Conservation (phyloP, 192 early-diverging fungal genomes). For the Coemansia sp. region DNA sequence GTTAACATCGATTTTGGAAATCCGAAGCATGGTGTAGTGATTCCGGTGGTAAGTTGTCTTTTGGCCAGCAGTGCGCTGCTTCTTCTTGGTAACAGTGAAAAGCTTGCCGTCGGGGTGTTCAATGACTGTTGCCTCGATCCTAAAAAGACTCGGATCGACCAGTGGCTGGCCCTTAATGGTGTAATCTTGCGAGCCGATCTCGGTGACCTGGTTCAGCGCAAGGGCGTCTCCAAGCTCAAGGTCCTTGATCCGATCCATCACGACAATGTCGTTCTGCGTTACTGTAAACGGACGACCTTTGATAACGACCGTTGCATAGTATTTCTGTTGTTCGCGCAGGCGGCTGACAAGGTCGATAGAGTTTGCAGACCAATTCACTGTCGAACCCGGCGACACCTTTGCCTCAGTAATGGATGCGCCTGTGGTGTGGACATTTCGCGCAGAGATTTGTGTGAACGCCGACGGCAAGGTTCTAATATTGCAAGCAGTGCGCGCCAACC, state of each 20-base stretch:
- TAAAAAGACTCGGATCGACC: conserved; percentile 70
- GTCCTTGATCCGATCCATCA: conserved; percentile 81
- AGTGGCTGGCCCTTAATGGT: conserved; percentile 86
- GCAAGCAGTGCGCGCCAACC: conserved; percentile 1
- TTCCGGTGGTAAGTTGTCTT: conserved; percentile 70
- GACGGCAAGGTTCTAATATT: neutral
- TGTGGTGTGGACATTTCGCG: conserved; percentile 8
- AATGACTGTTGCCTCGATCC: conserved; percentile 82
- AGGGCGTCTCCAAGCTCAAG: conserved; percentile 87
- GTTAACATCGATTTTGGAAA: conserved; percentile 69
- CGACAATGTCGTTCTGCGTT: conserved; percentile 83
- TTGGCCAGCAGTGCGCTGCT: conserved; percentile 76
- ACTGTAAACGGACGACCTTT: conserved; percentile 86
- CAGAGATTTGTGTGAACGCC: conserved; percentile 14
- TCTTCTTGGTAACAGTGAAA: conserved; percentile 76
- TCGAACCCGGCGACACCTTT: neutral
- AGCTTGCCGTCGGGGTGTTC: conserved; percentile 84
- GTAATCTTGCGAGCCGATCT: conserved; percentile 83
- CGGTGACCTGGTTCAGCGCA: conserved; percentile 80
- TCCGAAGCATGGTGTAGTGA: conserved; percentile 72
- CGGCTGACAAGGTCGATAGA: conserved; percentile 37
- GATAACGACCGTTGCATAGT: conserved; percentile 88
- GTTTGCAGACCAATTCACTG: conserved; percentile 34
- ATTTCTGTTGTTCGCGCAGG: conserved; percentile 67
- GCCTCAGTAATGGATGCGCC: neutral